These are phyloP conservation scores for Misopates orontium DNA, from an alignment of 257 asterid genomes.

Conservation along the genomic window DNA sequence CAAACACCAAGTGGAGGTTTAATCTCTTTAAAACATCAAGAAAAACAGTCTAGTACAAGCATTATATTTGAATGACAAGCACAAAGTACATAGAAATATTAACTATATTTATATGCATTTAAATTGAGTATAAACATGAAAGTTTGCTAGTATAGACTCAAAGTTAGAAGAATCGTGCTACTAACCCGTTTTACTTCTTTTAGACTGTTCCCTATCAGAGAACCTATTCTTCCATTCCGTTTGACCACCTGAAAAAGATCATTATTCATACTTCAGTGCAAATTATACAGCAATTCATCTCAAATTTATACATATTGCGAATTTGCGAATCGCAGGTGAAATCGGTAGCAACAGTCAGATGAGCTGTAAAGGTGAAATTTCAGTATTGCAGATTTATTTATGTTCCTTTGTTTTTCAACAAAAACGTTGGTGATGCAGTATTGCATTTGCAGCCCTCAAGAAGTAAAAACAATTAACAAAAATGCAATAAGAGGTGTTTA, in stretches of 20 bases:
- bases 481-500: constrained; percentile 21
- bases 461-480: constrained; percentile 4
- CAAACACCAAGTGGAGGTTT: constrained; percentile 6
- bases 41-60: no score
- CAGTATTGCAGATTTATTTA: background rate
- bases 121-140: background rate
- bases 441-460: constrained; percentile 32
- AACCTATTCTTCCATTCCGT: constrained; percentile 80
- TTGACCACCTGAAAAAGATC: constrained; percentile 53
- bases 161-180: constrained; percentile 11
- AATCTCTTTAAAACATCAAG: no score
- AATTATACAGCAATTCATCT: constrained; percentile 7
- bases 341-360: background rate
- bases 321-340: background rate
- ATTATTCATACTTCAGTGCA: constrained; percentile 28
- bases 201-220: constrained; percentile 82
- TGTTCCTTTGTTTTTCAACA: constrained; percentile 5
- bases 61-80: no score
- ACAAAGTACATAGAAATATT: no score
- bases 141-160: background rate
- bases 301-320: constrained; percentile 3
- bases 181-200: constrained; percentile 81
- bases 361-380: background rate
- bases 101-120: background rate
- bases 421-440: constrained; percentile 37